These are phyloP conservation scores for Hirschfeldia incana DNA, from an alignment of 345 rosid species.

Conservation along the genomic window DNA sequence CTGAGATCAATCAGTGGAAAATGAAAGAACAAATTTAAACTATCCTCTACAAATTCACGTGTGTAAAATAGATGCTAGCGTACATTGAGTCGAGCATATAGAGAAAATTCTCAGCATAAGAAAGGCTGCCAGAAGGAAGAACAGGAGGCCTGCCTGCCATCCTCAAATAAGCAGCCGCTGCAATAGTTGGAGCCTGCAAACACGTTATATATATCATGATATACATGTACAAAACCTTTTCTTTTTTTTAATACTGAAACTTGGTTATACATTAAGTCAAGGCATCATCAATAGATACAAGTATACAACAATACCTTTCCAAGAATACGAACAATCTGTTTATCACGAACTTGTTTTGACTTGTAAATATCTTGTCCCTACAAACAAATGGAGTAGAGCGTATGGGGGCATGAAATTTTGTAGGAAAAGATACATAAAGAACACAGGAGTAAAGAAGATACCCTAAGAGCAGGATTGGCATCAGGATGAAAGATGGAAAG, in stretches of 20 bases:
- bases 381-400: not conserved
- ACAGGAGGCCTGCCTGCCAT: not conserved
- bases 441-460: not conserved
- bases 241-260: not conserved
- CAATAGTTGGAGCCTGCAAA: not conserved
- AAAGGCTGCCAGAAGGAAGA: not conserved
- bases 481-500: slow-evolving; percentile 1
- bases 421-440: not conserved
- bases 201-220: not conserved
- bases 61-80: not conserved
- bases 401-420: not conserved
- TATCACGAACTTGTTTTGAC: not conserved
- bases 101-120: not conserved
- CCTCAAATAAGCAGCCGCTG: slow-evolving; percentile 1
- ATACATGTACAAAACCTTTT: not conserved
- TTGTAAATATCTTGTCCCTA: not conserved
- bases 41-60: not conserved
- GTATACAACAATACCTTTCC: not conserved
- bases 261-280: not conserved
- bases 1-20: not conserved
- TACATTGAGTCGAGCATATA: not conserved
- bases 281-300: not conserved
- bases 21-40: not conserved
- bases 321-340: not conserved
- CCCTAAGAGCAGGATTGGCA: not conserved